Conservation (phyloP, 192 early-diverging fungal species). For the Umbelopsis ramanniana region DNA sequence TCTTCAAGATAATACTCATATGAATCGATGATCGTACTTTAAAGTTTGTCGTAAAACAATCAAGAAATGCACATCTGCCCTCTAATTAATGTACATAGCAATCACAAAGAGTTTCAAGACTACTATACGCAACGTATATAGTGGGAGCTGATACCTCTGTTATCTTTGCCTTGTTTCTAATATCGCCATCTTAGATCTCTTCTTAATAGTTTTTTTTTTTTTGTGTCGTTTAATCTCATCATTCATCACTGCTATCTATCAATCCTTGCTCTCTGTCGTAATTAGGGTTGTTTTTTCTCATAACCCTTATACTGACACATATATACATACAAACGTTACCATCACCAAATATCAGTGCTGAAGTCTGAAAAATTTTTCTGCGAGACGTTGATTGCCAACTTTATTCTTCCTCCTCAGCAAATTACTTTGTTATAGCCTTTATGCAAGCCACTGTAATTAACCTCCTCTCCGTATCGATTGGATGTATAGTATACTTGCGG, state of each 20-base stretch:
- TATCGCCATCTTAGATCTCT: conserved; percentile 21
- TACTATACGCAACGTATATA: conserved; percentile 19
- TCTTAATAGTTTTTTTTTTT: conserved; percentile 7
- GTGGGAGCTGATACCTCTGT: conserved; percentile 22
- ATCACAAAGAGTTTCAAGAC: conserved; percentile 23
- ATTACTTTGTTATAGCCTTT: neutral
- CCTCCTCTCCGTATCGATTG: neutral
- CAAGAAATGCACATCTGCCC: neutral
- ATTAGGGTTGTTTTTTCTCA: neutral
- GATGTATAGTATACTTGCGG: conserved; percentile 6
- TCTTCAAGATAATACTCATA: conserved; percentile 14
- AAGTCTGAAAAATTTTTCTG: too few species aligned
- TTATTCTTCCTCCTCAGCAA: too few species aligned
- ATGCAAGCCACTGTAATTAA: neutral
- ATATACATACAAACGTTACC: neutral
- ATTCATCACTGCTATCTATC: conserved; percentile 15
- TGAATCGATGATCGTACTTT: neutral
- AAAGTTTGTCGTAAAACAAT: too few species aligned
- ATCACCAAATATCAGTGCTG: too few species aligned
- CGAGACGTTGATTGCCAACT: too few species aligned
- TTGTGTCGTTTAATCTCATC: conserved; percentile 18
- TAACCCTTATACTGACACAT: neutral
- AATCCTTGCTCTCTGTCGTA: conserved; percentile 18
- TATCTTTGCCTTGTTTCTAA: conserved; percentile 24
- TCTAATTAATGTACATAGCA: conserved; percentile 23